These are phyloP conservation scores for Aspergillus brasiliensis DNA, from an alignment of 2,329 filamentous ascomycete species.

Conservation along the genomic window DNA sequence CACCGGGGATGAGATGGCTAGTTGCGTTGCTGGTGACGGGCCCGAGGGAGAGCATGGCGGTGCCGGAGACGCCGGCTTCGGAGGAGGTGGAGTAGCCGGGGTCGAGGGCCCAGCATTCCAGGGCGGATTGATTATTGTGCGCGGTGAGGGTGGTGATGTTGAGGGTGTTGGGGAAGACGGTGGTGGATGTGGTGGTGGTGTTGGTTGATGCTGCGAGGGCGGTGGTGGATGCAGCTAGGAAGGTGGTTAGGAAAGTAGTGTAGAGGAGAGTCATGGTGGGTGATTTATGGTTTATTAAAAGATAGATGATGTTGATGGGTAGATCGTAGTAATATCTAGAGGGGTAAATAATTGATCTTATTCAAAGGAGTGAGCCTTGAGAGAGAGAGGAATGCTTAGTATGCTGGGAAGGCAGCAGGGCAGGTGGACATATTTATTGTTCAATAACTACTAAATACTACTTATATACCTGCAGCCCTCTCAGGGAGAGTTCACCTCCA, in stretches of 20 bases:
- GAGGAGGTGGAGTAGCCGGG: slow-evolving; percentile 37
- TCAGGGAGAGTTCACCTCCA: neutral
- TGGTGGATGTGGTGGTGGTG: neutral
- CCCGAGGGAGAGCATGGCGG: slow-evolving; percentile 36
- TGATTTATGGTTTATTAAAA: neutral
- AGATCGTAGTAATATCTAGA: no score
- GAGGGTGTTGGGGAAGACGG: slow-evolving; percentile 27
- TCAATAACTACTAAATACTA: neutral
- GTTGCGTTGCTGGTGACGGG: slow-evolving; percentile 32
- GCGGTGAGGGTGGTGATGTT: slow-evolving; percentile 49
- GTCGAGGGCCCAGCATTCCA: slow-evolving; percentile 52
- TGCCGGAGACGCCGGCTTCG: slow-evolving; percentile 36
- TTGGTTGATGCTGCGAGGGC: neutral
- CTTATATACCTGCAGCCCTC: neutral
- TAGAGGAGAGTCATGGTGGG: slow-evolving; percentile 17
- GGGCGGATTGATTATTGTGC: slow-evolving; percentile 40
- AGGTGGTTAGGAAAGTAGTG: slow-evolving; percentile 12
- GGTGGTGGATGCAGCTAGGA: slow-evolving; percentile 16
- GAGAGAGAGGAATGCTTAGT: neutral
- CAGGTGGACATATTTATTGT: neutral
- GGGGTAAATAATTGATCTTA: neutral
- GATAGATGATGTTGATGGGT: neutral
- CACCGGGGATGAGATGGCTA: slow-evolving; percentile 41
- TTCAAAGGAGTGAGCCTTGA: no score
- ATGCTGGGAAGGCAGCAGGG: neutral